Evolutionary conservation across 371 early-diverging fungal genomes (phyloP), one percentile per base, ranked within the genome.

Genomic region (Mucor irregularis): DNA sequence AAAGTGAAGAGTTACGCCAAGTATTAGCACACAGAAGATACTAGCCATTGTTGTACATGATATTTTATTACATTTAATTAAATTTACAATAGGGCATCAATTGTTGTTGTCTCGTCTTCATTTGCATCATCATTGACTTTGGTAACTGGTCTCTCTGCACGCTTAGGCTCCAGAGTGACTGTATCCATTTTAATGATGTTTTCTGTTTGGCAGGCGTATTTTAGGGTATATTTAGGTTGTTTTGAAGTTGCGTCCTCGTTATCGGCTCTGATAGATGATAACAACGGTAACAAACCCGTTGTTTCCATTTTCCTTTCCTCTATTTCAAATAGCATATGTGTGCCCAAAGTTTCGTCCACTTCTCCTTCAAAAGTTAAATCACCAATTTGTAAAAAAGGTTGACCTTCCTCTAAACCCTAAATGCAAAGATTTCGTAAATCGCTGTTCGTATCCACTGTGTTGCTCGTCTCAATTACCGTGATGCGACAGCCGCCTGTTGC

Each of bases 311-410:
- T 49, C 26, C 26, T 53, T 22, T 64, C 64, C 30, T 61, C 30
- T 16, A 61, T 50, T 35, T 61, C 62, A 47, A 66, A 66, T n/a
- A 66, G 5, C 29, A 66, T 34, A 35, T 61, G 52, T 19, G 61
- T 49, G 10, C 66, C 66, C 21, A 66, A 38, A 3, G 62, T 61
- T 34, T 66, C 66, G 42, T 66, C 66, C 22, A 61, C 42, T 4
- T 37, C 34, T 6, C 66, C 66, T 46, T 61, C 55, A 37, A 54
- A 58, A 5, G 49, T 49, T 4, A 53, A 31, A 4, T 57, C 33
- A 2, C 66, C 66, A 2, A 61, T 0, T 29, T 66, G 66, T 25
- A 66, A 46, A 26, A 44, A 52, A 5, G 58, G 50, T 33, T 38
- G 16, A 4, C 61, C 66, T 51, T 61, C 61, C 30, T 61, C 55